Percentiles rank a stretch among this genome's conserved stretches.
phyloP scores from a whole-genome alignment of 768 basidiomycete species.

The Lactarius tabidus region DNA sequence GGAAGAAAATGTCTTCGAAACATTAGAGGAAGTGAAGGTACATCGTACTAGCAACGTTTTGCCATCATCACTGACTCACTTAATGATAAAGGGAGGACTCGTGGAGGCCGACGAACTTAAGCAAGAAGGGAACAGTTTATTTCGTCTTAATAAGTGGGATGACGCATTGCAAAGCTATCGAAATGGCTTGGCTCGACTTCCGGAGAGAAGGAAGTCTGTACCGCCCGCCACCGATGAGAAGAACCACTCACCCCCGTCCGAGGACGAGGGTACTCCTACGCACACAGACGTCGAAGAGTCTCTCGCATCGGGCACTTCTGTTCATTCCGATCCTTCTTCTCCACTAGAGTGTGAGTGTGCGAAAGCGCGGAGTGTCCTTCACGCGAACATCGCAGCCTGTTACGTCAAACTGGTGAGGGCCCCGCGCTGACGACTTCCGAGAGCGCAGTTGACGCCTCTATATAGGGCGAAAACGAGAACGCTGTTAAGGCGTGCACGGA shows the following conservation, averaged over 20 bases:
- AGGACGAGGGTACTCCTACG: conserved; percentile 28
- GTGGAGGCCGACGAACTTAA: conserved; percentile 60
- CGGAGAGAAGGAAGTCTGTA: conserved; percentile 38
- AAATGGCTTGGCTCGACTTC: conserved; percentile 63
- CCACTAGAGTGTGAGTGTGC: conserved; percentile 44
- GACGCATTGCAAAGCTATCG: conserved; percentile 70
- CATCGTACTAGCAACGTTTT: not conserved
- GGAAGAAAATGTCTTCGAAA: not conserved
- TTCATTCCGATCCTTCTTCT: conserved; percentile 26
- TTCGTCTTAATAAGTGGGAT: conserved; percentile 60
- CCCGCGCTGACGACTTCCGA: not conserved
- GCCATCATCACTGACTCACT: not conserved
- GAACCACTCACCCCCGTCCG: conserved; percentile 8
- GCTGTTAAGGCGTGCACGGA: conserved; percentile 27
- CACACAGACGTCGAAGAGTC: conserved; percentile 23
- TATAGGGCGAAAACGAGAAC: conserved; percentile 21
- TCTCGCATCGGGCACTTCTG: conserved; percentile 24
- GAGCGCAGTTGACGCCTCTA: not conserved
- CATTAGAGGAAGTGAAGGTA: conserved; percentile 9
- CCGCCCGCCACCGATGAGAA: conserved; percentile 28
- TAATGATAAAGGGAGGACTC: conserved; percentile 39
- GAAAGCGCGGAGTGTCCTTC: conserved; percentile 64
- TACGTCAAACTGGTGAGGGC: conserved; percentile 66
- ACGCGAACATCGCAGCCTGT: conserved; percentile 89
- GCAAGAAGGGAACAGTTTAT: conserved; percentile 68